Base-by-base conservation (phyloP, 352 stramenopile genomes). In the Phytophthora tubulina region DNA sequence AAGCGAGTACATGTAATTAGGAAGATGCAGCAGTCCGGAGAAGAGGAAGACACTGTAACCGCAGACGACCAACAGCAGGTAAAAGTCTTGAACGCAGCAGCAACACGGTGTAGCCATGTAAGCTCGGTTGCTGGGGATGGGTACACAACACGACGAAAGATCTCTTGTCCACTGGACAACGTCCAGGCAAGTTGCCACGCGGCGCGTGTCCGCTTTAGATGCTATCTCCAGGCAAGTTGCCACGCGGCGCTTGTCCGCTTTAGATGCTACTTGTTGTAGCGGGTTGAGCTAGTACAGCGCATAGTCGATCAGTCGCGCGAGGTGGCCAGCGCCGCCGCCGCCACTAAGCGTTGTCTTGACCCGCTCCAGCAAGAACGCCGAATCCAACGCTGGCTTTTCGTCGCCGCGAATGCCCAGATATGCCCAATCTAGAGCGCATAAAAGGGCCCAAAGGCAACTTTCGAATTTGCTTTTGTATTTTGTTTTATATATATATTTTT, bases 11-110 rank as follows among this genome's bases (percentile, higher is more conserved):
- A 27, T 27, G 21, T 73, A 78, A 48, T 68, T 88, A 21, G 81
- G 79, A 3, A 90, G 61, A 32, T 79, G 75, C 45, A 79, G 81
- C 21, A 88, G 56, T 10, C 77, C 84, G 1, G 42, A 63, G 36
- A 79, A 59, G 27, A 92, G 75, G 73, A 93, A 92, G 7, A 75
- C 73, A 21, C 75, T 81, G 58, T 89, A 91, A 62, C 84, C 81
- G 10, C 84, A 79, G 10, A 81, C 70, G 6, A 91, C 78, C 36
- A 92, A 67, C 63, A 87, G 33, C 66, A 94, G 38, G 69, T 90
- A 92, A 55, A 91, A 84, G 36, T 81, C 72, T 81, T 91, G 58
- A 31, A 27, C 21, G 21, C 0, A 42, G 21, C 21, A 27, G 21
- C n/a, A 67, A 30, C 30, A 27, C 62, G 41, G 56, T 56, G 44